Evolutionary conservation across 2,329 filamentous ascomycete genomes (phyloP).

Genomic region (Myriangium duriaei): DNA sequence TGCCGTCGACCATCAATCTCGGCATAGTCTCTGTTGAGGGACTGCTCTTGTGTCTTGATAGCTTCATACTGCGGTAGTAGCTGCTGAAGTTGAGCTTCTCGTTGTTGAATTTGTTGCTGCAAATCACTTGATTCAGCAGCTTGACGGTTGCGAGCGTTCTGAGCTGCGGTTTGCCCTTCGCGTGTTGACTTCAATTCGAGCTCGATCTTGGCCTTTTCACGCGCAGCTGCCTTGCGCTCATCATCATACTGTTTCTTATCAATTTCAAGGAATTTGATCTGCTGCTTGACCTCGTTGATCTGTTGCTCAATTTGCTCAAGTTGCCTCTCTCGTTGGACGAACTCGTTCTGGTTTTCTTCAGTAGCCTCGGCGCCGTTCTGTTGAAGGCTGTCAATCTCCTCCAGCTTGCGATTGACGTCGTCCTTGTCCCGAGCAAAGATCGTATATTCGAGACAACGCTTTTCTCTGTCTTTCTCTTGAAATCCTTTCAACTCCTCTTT

Average conservation of each 20-base stretch:
- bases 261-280: conserved; percentile 71
- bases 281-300: conserved; percentile 66
- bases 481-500: conserved; percentile 91
- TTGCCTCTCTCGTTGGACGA: conserved; percentile 66
- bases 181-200: conserved; percentile 68
- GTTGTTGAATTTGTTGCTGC: conserved; percentile 58
- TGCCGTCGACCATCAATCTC: conserved; percentile 62
- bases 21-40: conserved; percentile 59
- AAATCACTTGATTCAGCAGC: conserved; percentile 61
- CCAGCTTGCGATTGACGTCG: conserved; percentile 62
- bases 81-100: conserved; percentile 61
- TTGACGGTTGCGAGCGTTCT: conserved; percentile 59
- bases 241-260: conserved; percentile 82
- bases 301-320: conserved; percentile 65
- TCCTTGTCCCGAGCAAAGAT: conserved; percentile 84
- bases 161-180: conserved; percentile 69
- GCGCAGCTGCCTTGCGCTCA: conserved; percentile 72
- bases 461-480: conserved; percentile 88
- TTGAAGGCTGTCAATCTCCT: conserved; percentile 69
- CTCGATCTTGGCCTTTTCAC: conserved; percentile 71
- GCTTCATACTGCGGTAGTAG: conserved; percentile 67
- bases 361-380: conserved; percentile 74
- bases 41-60: conserved; percentile 59
- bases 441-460: conserved; percentile 84
- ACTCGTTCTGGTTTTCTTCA: conserved; percentile 65